These are phyloP conservation scores for Phaseolus coccineus DNA, from an alignment of 331 rosid genomes.

Conservation along the genomic window DNA sequence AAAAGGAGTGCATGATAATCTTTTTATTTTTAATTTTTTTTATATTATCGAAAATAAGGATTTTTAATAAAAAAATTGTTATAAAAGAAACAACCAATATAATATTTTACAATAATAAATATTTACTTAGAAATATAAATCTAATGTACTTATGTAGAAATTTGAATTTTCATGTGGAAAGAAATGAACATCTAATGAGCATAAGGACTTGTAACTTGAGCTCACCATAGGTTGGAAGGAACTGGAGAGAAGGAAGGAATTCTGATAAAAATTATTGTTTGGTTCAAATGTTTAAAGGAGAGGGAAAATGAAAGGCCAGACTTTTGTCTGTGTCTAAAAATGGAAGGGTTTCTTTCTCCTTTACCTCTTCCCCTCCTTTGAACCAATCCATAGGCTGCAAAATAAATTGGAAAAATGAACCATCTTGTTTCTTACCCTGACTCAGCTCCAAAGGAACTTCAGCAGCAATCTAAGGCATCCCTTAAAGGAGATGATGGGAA, in stretches of 20 bases:
- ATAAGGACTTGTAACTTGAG: conserved; percentile 27
- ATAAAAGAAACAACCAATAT: background rate
- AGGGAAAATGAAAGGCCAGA: background rate
- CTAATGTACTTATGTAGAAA: background rate
- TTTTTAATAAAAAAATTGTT: background rate
- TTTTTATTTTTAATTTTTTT: too few species aligned
- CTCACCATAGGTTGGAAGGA: conserved; percentile 1
- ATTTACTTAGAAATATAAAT: background rate
- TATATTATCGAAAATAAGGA: conserved; percentile 1
- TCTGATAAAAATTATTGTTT: background rate
- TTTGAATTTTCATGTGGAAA: conserved; percentile 23
- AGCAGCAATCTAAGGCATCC: conserved; percentile 54
- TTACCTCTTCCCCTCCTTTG: background rate
- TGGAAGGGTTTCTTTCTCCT: background rate
- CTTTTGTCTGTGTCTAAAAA: background rate
- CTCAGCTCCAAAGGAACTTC: conserved; percentile 62
- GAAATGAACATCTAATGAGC: conserved; percentile 3
- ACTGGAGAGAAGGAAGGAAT: too few species aligned
- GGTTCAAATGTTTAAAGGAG: conserved; percentile 6
- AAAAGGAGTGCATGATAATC: background rate
- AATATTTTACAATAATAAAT: background rate
- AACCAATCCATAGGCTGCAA: conserved; percentile 5
- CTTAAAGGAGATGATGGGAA: conserved; percentile 60
- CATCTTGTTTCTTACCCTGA: conserved; percentile 41
- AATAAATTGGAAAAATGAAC: conserved; percentile 19